Evolutionary conservation across 1,139 yeast species (phyloP).

Genomic region (Scheffersomyces titani): DNA sequence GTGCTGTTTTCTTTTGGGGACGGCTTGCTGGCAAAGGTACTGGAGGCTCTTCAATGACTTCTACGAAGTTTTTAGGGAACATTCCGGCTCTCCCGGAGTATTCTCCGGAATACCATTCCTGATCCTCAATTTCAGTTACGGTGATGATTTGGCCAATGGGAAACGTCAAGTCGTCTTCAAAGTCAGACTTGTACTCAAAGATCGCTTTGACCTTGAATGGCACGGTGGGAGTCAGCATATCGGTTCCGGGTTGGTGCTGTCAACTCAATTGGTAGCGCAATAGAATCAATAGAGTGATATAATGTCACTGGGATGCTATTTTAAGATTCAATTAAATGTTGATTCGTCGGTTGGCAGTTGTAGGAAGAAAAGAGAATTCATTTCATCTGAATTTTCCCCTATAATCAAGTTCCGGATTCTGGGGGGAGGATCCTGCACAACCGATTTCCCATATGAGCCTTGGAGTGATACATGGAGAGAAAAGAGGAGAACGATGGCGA

Average conservation of each 20-base stretch:
- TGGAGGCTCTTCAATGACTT: conserved; percentile 21
- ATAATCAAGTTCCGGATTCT: neutral
- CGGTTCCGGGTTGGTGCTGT: neutral
- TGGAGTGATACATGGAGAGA: neutral
- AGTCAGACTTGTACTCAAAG: conserved; percentile 74
- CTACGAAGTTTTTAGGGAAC: conserved; percentile 87
- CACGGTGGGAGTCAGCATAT: conserved; percentile 15
- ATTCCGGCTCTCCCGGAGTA: conserved; percentile 66
- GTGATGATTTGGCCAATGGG: conserved; percentile 65
- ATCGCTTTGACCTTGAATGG: conserved; percentile 77
- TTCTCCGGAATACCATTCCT: conserved; percentile 85
- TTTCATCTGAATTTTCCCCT: neutral
- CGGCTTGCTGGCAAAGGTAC: conserved; percentile 8
- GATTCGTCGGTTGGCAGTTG: neutral
- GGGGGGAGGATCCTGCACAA: neutral
- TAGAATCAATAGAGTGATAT: neutral
- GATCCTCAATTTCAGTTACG: conserved; percentile 80
- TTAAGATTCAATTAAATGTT: too few relatives aligned
- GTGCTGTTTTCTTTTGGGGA: conserved; percentile 1
- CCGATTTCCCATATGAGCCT: neutral
- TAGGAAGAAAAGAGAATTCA: neutral
- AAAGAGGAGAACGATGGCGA: neutral
- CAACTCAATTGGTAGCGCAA: neutral
- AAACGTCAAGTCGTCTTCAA: conserved; percentile 81
- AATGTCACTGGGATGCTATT: neutral